phyloP scores from a whole-genome alignment of 495 filamentous ascomycete species.

The Aspergillus haitiensis region DNA sequence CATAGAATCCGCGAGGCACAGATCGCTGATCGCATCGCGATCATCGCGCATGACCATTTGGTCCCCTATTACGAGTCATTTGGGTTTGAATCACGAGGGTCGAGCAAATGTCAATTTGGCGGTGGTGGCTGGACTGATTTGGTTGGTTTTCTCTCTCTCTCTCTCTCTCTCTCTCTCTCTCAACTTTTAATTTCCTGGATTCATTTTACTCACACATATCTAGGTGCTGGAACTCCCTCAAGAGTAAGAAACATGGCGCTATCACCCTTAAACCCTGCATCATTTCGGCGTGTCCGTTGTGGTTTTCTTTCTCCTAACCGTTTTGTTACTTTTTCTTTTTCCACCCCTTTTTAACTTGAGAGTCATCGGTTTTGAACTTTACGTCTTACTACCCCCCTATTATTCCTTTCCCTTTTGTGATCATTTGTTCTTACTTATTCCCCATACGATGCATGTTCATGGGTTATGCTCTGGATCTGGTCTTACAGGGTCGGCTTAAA shows the following conservation, averaged over 20 bases:
- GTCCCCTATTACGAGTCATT: slow-evolving; percentile 74
- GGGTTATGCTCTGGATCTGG: slow-evolving; percentile 22
- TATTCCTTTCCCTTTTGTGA: slow-evolving; percentile 30
- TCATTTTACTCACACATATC: slow-evolving; percentile 8
- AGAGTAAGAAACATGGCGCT: slow-evolving; percentile 17
- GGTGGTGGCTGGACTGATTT: slow-evolving; percentile 79
- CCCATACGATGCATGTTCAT: slow-evolving; percentile 23
- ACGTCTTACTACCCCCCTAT: neutral
- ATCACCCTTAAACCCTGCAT: slow-evolving; percentile 23
- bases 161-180: neutral
- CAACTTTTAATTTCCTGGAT: neutral
- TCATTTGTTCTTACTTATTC: slow-evolving; percentile 28
- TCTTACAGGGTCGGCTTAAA: slow-evolving; percentile 25
- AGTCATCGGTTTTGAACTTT: neutral
- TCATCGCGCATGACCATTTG: slow-evolving; percentile 75
- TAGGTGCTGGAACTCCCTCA: slow-evolving; percentile 38
- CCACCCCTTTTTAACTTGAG: slow-evolving; percentile 23
- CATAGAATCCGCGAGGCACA: slow-evolving; percentile 66
- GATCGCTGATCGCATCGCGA: slow-evolving; percentile 68
- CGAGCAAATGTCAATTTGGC: slow-evolving; percentile 65
- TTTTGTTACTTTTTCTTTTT: slow-evolving; percentile 14
- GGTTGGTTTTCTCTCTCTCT: slow-evolving; percentile 29
- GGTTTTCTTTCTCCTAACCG: slow-evolving; percentile 14
- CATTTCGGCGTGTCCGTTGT: slow-evolving; percentile 26
- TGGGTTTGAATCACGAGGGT: slow-evolving; percentile 69